Conservation (phyloP, 177 flowering plant genomes). For the Vitis hybrid region DNA sequence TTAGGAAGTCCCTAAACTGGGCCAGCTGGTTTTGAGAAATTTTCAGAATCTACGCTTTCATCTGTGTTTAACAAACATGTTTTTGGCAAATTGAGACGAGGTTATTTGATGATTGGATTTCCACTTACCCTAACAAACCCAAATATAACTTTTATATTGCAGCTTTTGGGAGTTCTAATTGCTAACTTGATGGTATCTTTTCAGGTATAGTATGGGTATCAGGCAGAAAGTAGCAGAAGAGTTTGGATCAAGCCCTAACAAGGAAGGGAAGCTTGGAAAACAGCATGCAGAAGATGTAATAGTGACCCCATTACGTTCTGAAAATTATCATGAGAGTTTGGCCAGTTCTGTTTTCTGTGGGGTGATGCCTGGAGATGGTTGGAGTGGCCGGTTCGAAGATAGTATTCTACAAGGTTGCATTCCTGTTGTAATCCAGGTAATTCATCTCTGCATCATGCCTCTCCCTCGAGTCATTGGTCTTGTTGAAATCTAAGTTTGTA, state of each 20-base stretch:
- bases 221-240: slow-evolving; percentile 93
- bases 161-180: slow-evolving; percentile 1
- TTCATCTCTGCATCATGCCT: slow-evolving; percentile 1
- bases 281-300: slow-evolving; percentile 80
- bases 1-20: not conserved
- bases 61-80: not conserved
- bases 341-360: slow-evolving; percentile 90
- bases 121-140: not conserved
- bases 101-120: not conserved
- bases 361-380: slow-evolving; percentile 99
- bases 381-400: slow-evolving; percentile 99
- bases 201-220: slow-evolving; percentile 96
- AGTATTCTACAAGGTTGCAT: slow-evolving; percentile 92
- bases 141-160: not conserved
- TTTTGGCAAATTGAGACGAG: not conserved
- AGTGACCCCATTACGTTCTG: slow-evolving; percentile 72
- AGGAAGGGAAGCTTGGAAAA: slow-evolving; percentile 84
- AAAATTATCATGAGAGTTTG: slow-evolving; percentile 55
- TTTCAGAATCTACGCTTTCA: not conserved
- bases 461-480: not conserved
- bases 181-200: not conserved
- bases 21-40: not conserved
- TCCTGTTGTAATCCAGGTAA: slow-evolving; percentile 96
- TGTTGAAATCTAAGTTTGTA: not conserved
- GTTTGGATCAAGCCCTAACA: slow-evolving; percentile 85